phyloP scores from a whole-genome alignment of 106 monocot species.

The Ottelia alismoides region DNA sequence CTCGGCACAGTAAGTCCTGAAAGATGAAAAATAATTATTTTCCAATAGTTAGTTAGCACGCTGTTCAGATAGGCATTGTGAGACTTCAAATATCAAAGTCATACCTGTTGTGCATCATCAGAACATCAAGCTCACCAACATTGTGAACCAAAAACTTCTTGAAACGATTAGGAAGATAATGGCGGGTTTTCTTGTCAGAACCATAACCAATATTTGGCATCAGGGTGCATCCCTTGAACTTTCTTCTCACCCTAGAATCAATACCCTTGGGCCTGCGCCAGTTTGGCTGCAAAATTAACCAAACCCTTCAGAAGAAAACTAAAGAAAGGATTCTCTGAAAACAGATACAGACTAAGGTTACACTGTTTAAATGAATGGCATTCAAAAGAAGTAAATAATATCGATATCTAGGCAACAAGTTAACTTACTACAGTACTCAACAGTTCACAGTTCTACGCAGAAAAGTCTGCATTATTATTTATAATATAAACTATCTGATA shows the following conservation, averaged over 20 bases:
- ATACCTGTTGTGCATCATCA: conserved; percentile 61
- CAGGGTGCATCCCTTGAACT: conserved; percentile 32
- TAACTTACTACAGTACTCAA: no score
- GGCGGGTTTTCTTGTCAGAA: conserved; percentile 44
- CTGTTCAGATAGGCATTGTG: no score
- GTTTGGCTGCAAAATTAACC: conserved; percentile 26
- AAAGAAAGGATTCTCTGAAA: no score
- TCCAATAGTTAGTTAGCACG: not conserved
- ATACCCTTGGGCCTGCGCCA: conserved; percentile 51
- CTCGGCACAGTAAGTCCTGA: conserved; percentile 40
- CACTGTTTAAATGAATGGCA: no score
- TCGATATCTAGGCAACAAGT: no score
- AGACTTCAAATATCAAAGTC: not conserved
- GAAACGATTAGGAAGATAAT: conserved; percentile 38
- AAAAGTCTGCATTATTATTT: no score
- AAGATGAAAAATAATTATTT: no score
- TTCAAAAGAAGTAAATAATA: no score
- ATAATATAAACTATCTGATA: no score
- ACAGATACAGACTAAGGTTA: no score
- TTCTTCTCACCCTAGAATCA: conserved; percentile 35
- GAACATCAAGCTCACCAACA: conserved; percentile 32
- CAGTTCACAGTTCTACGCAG: no score
- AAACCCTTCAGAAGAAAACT: not conserved
- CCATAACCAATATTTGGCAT: conserved; percentile 58
- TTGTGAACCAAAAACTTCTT: conserved; percentile 51